These are phyloP conservation scores for Colletotrichum incanum DNA, from an alignment of 2,329 filamentous ascomycete genomes.

Conservation along the genomic window DNA sequence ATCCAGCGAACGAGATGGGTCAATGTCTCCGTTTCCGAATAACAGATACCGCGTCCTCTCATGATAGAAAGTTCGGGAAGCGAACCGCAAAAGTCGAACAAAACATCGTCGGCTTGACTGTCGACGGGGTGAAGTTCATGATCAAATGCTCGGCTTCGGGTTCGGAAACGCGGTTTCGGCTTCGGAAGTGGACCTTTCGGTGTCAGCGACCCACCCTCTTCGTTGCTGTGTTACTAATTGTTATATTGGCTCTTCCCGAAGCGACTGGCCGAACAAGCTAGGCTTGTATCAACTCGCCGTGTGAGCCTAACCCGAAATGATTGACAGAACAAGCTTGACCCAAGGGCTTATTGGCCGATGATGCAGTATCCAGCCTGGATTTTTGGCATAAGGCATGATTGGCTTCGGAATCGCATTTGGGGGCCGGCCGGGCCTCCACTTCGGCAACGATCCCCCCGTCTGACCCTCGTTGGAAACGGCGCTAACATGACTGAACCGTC, in stretches of 20 bases:
- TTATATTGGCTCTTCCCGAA: constrained; percentile 18
- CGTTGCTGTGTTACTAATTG: constrained; percentile 11
- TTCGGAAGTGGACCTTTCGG: constrained; percentile 2
- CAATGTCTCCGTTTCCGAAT: not conserved
- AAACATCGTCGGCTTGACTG: constrained; percentile 1
- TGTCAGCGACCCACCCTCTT: not conserved
- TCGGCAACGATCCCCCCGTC: constrained; percentile 28
- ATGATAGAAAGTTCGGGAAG: constrained; percentile 9
- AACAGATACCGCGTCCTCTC: not conserved
- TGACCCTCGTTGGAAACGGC: constrained; percentile 15
- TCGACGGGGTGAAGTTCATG: not conserved
- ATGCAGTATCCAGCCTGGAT: not conserved
- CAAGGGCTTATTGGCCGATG: constrained; percentile 21
- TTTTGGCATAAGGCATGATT: constrained; percentile 2
- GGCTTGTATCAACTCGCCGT: constrained; percentile 10
- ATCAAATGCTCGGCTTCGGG: constrained; percentile 27
- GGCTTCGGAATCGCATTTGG: constrained; percentile 5
- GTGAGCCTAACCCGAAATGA: constrained; percentile 8
- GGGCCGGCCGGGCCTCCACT: constrained; percentile 9
- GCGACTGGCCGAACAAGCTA: constrained; percentile 23
- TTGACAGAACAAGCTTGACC: constrained; percentile 3
- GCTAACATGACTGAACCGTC: constrained; percentile 15
- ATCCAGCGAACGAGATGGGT: not conserved
- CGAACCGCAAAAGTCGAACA: not conserved
- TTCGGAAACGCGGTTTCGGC: not conserved